phyloP scores from a whole-genome alignment of 1,284 basidiomycete species.

The Ceratobasidium sp. region DNA sequence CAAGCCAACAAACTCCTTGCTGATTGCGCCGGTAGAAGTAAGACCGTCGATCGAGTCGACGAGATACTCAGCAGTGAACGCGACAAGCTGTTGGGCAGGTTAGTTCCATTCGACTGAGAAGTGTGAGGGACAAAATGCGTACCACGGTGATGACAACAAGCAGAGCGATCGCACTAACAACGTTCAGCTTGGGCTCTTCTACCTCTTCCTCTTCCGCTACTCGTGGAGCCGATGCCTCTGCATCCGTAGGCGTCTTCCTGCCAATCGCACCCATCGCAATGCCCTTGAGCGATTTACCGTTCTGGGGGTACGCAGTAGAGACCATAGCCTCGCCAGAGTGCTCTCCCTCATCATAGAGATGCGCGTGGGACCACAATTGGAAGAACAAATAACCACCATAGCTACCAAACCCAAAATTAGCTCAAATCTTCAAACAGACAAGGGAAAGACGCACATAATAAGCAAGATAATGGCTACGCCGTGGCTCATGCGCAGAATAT shows the following conservation, averaged over 20 bases:
- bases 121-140: slow-evolving; percentile 49
- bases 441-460: slow-evolving; percentile 57
- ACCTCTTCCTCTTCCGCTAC: slow-evolving; percentile 58
- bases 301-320: slow-evolving; percentile 49
- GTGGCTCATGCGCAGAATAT: slow-evolving; percentile 70
- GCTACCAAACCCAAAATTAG: slow-evolving; percentile 56
- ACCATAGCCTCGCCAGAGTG: slow-evolving; percentile 53
- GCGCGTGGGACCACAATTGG: slow-evolving; percentile 86
- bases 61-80: slow-evolving; percentile 60
- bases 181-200: slow-evolving; percentile 64
- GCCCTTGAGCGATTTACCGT: slow-evolving; percentile 40
- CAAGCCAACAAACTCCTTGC: slow-evolving; percentile 51
- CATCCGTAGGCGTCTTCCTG: slow-evolving; percentile 54
- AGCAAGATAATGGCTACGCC: slow-evolving; percentile 84
- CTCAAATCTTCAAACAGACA: slow-evolving; percentile 2
- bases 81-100: slow-evolving; percentile 64
- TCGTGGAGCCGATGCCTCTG: slow-evolving; percentile 20
- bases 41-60: slow-evolving; percentile 55
- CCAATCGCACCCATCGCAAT: slow-evolving; percentile 53
- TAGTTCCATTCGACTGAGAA: neutral
- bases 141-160: slow-evolving; percentile 73
- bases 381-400: slow-evolving; percentile 82
- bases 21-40: slow-evolving; percentile 64
- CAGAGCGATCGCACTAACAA: slow-evolving; percentile 64
- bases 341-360: slow-evolving; percentile 70